Base-by-base conservation (phyloP, 768 basidiomycete genomes). In the Butyriboletus loyo region DNA sequence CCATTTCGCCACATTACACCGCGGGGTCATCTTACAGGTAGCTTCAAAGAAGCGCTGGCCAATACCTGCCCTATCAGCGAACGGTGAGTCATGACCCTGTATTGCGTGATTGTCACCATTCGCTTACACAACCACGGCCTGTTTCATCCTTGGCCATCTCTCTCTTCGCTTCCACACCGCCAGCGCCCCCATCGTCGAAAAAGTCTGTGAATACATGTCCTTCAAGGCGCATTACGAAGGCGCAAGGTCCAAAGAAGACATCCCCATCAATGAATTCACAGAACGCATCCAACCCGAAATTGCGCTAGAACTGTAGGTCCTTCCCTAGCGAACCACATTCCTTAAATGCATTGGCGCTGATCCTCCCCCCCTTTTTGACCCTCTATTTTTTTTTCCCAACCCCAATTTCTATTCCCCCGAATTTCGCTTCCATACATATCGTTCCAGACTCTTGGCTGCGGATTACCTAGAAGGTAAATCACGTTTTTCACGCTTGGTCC, bases 281-380 rank as follows among this genome's bases (percentile, higher is more conserved):
- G 92, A 95, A 57, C 80, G 94, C 19, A 79, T 98, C 46, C 84
- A 85, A 1, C 90, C 90, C 1, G 93, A 96, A 67, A 81, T 97
- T 41, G 89, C 89, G 1, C 71, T 98, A 7, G 94, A 97, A 68
- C 69, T 96, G 94, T 97, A 59, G 66, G 91, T 81, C 45, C 32
- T 48, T 11, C 8, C 32, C 21, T 48, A 7, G 42, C 27, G n/a
- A 32, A 3, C 37, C 15, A 30, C 31, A 31, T 46, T 39, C 50
- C 52, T 22, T 39, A 40, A 44, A 44, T 5, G 27, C 22, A 1
- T 15, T 21, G 4, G 13, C 44, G 52, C 48, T 64, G 64, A 68
- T 64, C 40, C 8, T 60, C 38, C 10, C 22, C 22, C 30, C 25
- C 8, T 38, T 31, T 50, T 30, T 24, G 34, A 22, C 25, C 10